Evolutionary conservation across 352 stramenopile genomes (phyloP), one percentile per base, ranked within the genome.

Genomic region (Globisporangium cystogenes): DNA sequence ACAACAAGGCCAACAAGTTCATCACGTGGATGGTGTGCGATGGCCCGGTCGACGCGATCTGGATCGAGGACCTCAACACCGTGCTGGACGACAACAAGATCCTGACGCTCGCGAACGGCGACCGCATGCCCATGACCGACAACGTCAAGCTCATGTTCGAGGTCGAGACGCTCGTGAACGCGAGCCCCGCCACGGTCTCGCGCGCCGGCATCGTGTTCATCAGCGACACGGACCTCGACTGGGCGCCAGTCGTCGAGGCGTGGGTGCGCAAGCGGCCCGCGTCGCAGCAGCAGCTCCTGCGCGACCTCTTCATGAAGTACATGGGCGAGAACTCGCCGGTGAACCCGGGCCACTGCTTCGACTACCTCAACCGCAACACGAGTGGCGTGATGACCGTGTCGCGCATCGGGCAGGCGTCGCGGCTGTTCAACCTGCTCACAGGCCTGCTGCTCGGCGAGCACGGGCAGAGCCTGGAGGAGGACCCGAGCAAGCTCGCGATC

Each of bases 21-120:
- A 98, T 98, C 75, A 99, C 96, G 57, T 98, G 96, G 96, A 99
- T 98, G 72, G 97, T 98, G 41, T 96, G 87, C 48, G 96, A 99
- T 61, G 96, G 96, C 1, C 96, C 96, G 3, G 95, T 99, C 7
- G 96, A 99, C 72, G 94, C 95, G 1, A 98, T 99, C 77, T 99
- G 96, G 96, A 99, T 99, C 51, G 96, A 99, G 71, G 93, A 99
- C 78, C 71, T 99, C 1, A 99, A 99, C 70, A 99, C 95, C 0
- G 96, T 99, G 43, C 75, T 99, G 2, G 95, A 98, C 65, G 96
- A 99, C 64, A 99, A 99, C 72, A 98, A 97, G 63, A 98, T 98
- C 41, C 69, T 99, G 27, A 98, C 94, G 16, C 66, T 99, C 4
- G 96, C 96, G 7, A 99, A 99, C 64, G 96, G 96, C 20, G 95